A percentile compares a stretch with the other conserved stretches of the same genome.
phyloP scores from a whole-genome alignment of 1,284 basidiomycete genomes.

The Tetrapyrgos nigripes region DNA sequence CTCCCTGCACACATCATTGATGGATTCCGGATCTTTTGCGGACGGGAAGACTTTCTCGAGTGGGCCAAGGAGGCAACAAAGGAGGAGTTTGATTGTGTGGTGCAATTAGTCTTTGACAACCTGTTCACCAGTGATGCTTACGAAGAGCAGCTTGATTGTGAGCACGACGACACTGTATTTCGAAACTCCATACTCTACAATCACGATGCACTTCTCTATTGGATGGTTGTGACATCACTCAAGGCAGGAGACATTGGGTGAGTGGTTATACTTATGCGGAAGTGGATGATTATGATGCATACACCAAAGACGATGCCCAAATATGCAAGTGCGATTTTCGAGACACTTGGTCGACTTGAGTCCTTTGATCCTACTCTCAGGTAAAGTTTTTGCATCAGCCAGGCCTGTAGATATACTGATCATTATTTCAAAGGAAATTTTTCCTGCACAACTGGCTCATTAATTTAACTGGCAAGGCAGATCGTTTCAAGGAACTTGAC shows the following conservation, averaged over 20 bases:
- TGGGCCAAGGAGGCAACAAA: constrained; percentile 11
- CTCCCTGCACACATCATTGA: constrained; percentile 19
- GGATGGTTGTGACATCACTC: constrained; percentile 27
- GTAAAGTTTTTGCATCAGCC: constrained; percentile 5
- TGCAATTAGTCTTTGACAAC: constrained; percentile 9
- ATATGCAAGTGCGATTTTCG: constrained; percentile 37
- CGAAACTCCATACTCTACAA: constrained; percentile 28
- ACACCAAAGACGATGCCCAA: constrained; percentile 32
- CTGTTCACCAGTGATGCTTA: constrained; percentile 16
- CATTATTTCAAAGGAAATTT: neutral
- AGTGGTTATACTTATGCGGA: constrained; percentile 27
- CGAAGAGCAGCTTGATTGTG: constrained; percentile 1
- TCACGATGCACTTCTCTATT: constrained; percentile 30
- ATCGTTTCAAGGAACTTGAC: constrained; percentile 15
- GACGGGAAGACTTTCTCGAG: neutral
- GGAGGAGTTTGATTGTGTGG: constrained; percentile 11
- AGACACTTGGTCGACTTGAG: constrained; percentile 23
- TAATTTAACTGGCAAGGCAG: constrained; percentile 6
- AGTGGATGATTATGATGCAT: constrained; percentile 34
- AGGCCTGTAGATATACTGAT: neutral
- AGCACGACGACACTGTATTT: constrained; percentile 1
- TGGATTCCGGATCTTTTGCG: constrained; percentile 20
- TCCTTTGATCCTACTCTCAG: no score
- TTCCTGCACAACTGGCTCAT: constrained; percentile 15
- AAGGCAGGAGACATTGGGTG: constrained; percentile 36